A percentile compares a stretch with the other conserved stretches of the same genome.
Conservation (phyloP, 1,284 basidiomycete genomes). For the Takashimella koratensis region DNA sequence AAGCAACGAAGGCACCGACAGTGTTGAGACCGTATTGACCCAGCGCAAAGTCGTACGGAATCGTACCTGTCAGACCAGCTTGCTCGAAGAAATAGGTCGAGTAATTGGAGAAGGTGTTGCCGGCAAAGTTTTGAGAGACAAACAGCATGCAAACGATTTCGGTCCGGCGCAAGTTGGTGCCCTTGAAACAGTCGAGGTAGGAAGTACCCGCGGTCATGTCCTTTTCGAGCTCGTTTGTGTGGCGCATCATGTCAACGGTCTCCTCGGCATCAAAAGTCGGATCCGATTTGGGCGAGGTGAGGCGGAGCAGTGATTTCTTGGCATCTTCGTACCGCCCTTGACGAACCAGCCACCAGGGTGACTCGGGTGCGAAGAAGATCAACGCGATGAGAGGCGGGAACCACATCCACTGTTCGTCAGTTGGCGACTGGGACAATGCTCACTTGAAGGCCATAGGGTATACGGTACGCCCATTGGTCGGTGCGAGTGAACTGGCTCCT, state of each 20-base stretch:
- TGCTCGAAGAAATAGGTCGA: slow-evolving; percentile 45
- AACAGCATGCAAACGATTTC: slow-evolving; percentile 45
- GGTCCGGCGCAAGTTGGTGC: slow-evolving; percentile 40
- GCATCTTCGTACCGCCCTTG: slow-evolving; percentile 50
- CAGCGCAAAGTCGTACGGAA: slow-evolving; percentile 41
- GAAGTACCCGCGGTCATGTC: slow-evolving; percentile 35
- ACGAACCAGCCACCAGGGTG: slow-evolving; percentile 24
- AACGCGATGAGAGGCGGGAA: slow-evolving; percentile 41
- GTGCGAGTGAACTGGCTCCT: slow-evolving; percentile 31
- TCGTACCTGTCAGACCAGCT: slow-evolving; percentile 43
- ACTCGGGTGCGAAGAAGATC: slow-evolving; percentile 25
- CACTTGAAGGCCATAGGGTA: slow-evolving; percentile 40
- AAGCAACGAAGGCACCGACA: slow-evolving; percentile 31
- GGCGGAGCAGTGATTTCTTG: slow-evolving; percentile 43
- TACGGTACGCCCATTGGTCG: slow-evolving; percentile 37
- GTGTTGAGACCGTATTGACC: slow-evolving; percentile 21
- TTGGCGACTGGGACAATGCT: slow-evolving; percentile 1
- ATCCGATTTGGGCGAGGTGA: slow-evolving; percentile 39
- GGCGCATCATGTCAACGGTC: slow-evolving; percentile 50
- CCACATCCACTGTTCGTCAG: slow-evolving; percentile 42
- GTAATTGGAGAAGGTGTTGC: slow-evolving; percentile 29
- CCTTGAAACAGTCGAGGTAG: slow-evolving; percentile 53
- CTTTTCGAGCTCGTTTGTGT: slow-evolving; percentile 39
- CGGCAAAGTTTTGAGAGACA: slow-evolving; percentile 6
- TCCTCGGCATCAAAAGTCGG: slow-evolving; percentile 48